Conservation (phyloP, 768 basidiomycete genomes). For the Dacryopinax primogenitus region DNA sequence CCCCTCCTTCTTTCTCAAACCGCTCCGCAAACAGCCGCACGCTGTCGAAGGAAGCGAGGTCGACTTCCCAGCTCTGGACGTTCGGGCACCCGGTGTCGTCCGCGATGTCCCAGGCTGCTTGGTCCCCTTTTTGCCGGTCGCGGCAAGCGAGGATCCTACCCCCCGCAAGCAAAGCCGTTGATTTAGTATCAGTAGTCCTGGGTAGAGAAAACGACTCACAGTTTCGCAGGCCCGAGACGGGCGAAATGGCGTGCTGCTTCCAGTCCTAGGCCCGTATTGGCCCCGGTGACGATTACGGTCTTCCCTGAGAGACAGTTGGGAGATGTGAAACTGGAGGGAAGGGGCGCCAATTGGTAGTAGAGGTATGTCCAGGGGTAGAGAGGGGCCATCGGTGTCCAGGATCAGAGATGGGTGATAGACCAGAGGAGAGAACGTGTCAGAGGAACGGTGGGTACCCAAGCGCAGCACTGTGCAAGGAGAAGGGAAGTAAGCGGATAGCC, state of each 20-base stretch:
- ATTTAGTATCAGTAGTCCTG: neutral
- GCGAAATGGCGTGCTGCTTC: constrained; percentile 22
- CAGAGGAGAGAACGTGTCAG: neutral
- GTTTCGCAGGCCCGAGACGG: neutral
- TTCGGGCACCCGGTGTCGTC: constrained; percentile 24
- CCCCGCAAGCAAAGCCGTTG: neutral
- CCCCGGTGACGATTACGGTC: constrained; percentile 39
- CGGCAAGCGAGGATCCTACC: constrained; percentile 13
- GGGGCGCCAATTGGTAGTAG: neutral
- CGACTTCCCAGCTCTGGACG: constrained; percentile 33
- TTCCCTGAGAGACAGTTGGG: constrained; percentile 28
- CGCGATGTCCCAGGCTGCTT: neutral
- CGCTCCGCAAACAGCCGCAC: constrained; percentile 31
- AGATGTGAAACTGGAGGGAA: neutral
- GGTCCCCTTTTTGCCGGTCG: neutral
- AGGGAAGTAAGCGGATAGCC: too few species aligned
- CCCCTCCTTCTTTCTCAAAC: constrained; percentile 22
- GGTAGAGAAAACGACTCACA: neutral
- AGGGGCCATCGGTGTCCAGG: neutral
- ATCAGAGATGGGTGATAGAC: neutral
- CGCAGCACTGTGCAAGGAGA: neutral
- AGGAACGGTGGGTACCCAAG: neutral
- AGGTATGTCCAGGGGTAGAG: constrained; percentile 2
- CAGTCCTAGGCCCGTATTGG: constrained; percentile 41
- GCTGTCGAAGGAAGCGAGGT: constrained; percentile 33